A percentile compares a stretch with the other conserved stretches of the same genome.
phyloP scores from a whole-genome alignment of 208 protist genomes.

The Trypanosoma cruzi region DNA sequence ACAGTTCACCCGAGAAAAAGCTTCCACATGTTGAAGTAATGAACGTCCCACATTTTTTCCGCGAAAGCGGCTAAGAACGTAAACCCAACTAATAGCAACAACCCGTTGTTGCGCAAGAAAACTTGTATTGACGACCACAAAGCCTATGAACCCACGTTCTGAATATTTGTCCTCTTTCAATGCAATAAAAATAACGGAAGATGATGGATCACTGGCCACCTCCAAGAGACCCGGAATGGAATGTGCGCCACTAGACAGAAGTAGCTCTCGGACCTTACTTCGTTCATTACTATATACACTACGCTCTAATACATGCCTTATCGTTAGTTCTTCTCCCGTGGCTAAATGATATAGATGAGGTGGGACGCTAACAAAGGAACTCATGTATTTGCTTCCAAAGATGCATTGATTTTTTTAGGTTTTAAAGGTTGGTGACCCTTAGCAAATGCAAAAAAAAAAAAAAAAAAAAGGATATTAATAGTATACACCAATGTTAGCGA shows the following conservation, averaged over 20 bases:
- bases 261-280: conserved; percentile 2
- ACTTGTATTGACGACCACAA: conserved; percentile 22
- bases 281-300: neutral
- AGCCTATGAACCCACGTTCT: conserved; percentile 9
- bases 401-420: neutral
- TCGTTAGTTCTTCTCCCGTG: conserved; percentile 5
- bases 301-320: conserved; percentile 1
- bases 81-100: conserved; percentile 29
- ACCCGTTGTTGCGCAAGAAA: conserved; percentile 3
- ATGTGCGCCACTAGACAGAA: neutral
- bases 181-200: conserved; percentile 20
- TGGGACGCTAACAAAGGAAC: neutral
- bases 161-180: conserved; percentile 1
- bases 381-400: neutral
- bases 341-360: neutral
- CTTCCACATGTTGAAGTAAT: conserved; percentile 30
- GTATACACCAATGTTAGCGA: neutral
- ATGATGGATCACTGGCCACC: conserved; percentile 10
- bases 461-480: neutral
- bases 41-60: conserved; percentile 26
- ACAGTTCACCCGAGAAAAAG: conserved; percentile 9
- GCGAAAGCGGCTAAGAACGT: conserved; percentile 26
- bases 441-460: neutral
- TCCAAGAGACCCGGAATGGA: conserved; percentile 5
- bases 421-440: neutral